Conservation (phyloP, 2,329 filamentous ascomycete genomes). For the Xylariaceae sp. region DNA sequence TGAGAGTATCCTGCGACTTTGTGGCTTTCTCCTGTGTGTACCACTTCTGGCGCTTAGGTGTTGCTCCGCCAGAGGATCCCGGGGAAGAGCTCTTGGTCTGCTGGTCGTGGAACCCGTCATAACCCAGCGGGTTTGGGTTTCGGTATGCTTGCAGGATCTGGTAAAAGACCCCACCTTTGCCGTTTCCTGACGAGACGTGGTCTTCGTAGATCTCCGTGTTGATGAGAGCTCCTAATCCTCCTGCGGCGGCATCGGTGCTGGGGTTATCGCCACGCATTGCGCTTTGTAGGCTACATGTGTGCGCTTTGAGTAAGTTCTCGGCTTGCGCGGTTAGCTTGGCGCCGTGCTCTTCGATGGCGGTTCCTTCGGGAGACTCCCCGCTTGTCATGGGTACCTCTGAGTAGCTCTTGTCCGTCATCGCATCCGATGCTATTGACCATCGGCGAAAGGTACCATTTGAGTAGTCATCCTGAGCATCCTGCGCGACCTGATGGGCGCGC, state of each 20-base stretch:
- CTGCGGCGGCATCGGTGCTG: conserved; percentile 9
- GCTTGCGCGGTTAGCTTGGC: conserved; percentile 13
- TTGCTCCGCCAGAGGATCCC: conserved; percentile 34
- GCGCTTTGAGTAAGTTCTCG: conserved; percentile 17
- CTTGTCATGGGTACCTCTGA: conserved; percentile 7
- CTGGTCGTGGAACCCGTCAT: conserved; percentile 15
- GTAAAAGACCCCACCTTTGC: conserved; percentile 21
- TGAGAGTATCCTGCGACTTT: conserved; percentile 40
- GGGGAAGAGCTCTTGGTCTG: conserved; percentile 19
- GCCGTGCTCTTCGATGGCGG: not conserved
- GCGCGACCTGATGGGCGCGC: conserved; percentile 35
- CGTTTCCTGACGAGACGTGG: conserved; percentile 11
- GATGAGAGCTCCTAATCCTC: not conserved
- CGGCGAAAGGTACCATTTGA: conserved; percentile 23
- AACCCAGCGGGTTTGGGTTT: no score
- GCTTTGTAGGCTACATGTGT: conserved; percentile 7
- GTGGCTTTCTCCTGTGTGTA: conserved; percentile 34
- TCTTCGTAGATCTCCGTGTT: no score
- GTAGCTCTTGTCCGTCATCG: conserved; percentile 8
- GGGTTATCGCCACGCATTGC: not conserved
- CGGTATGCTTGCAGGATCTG: conserved; percentile 24
- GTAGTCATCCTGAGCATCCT: conserved; percentile 27
- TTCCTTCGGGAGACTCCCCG: not conserved
- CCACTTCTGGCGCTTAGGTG: conserved; percentile 40
- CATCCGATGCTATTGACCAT: conserved; percentile 14